A percentile compares a stretch with the other conserved stretches of the same genome.
phyloP scores from a whole-genome alignment of 305 asterid genomes.

The Fraxinus velutina region DNA sequence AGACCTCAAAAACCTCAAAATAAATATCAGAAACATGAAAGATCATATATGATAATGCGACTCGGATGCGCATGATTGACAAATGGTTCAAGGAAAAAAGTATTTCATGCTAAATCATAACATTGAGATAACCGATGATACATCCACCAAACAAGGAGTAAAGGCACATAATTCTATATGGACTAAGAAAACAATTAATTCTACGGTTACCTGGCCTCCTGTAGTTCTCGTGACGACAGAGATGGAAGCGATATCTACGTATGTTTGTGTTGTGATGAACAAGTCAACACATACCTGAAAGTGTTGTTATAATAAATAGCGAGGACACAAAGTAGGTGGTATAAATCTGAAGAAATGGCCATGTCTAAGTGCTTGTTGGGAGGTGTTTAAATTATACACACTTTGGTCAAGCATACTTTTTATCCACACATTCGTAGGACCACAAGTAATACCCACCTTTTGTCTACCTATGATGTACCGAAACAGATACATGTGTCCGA shows the following conservation, averaged over 20 bases:
- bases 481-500: too few species aligned
- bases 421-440: not conserved
- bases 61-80: not conserved
- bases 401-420: not conserved
- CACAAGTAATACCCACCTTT: not conserved
- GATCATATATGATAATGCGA: not conserved
- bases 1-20: conserved; percentile 19
- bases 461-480: not conserved
- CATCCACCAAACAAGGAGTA: conserved; percentile 1
- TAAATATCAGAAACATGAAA: conserved; percentile 10
- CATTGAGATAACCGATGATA: not conserved
- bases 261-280: conserved; percentile 76
- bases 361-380: not conserved
- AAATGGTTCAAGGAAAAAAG: not conserved
- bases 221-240: conserved; percentile 83
- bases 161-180: conserved; percentile 6
- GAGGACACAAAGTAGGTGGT: not conserved
- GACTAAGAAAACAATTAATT: conserved; percentile 14
- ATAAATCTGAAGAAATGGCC: not conserved
- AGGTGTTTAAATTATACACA: not conserved
- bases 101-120: not conserved
- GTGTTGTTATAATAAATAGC: conserved; percentile 18
- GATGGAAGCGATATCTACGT: conserved; percentile 80
- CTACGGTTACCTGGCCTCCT: conserved; percentile 70
- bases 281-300: conserved; percentile 86